Percentiles rank a stretch among this genome's conserved stretches.
Evolutionary conservation across 139 green algal species (phyloP).

Genomic region (Mesotaenium endlicherianum): DNA sequence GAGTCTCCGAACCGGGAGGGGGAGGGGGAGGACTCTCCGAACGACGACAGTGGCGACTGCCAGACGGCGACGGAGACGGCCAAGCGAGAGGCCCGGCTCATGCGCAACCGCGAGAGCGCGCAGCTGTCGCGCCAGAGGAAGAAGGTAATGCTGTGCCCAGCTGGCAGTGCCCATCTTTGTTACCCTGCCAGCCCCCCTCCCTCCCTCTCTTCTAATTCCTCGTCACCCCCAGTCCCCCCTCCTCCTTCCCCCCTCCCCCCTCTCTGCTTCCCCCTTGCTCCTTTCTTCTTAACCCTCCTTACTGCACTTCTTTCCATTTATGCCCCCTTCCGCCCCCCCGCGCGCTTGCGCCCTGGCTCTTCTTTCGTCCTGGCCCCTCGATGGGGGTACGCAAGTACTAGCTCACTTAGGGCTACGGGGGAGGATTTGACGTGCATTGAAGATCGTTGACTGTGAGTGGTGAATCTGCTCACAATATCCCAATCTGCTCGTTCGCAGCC

Average conservation of each 20-base stretch:
- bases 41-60: not conserved
- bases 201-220: not conserved
- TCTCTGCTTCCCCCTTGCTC: not conserved
- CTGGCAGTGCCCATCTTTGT: not conserved
- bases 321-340: not conserved
- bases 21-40: not conserved
- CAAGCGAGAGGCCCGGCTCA: slow-evolving; percentile 58
- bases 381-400: no score
- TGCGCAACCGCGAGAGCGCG: slow-evolving; percentile 71
- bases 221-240: not conserved
- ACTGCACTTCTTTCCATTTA: not conserved
- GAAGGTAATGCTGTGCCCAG: no score
- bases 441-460: no score
- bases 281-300: not conserved
- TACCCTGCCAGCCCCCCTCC: not conserved
- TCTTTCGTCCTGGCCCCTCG: not conserved
- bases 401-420: no score
- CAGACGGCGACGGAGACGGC: slow-evolving; percentile 6
- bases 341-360: not conserved
- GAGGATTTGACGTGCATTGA: no score
- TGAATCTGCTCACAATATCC: no score
- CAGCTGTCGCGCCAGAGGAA: slow-evolving; percentile 70
- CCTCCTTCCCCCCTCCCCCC: not conserved
- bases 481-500: no score
- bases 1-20: not conserved